A percentile compares a stretch with the other conserved stretches of the same genome.
Conservation (phyloP, 345 rosid genomes). For the Erysimum cheiranthoides region DNA sequence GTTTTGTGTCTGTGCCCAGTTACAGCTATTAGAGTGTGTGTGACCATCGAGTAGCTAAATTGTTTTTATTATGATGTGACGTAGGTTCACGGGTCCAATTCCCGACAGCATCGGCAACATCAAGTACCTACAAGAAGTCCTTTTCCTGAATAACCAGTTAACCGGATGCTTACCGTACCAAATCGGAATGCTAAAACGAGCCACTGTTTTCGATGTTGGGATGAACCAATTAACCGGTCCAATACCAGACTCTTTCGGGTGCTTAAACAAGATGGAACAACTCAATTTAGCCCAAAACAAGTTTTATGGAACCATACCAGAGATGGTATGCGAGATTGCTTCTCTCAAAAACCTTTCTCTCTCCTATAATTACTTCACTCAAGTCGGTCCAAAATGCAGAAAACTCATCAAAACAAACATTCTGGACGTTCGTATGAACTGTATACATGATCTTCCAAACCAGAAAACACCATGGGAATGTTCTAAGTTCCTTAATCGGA, state of each 20-base stretch:
- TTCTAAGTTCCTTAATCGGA: constrained; percentile 56
- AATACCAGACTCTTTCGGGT: constrained; percentile 64
- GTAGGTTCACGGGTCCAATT: constrained; percentile 63
- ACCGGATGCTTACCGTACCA: constrained; percentile 84
- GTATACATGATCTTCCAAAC: constrained; percentile 70
- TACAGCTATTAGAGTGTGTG: neutral
- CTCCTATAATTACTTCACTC: constrained; percentile 68
- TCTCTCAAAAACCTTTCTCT: constrained; percentile 61
- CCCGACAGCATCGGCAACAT: constrained; percentile 60
- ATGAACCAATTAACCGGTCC: constrained; percentile 70
- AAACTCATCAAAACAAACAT: constrained; percentile 52
- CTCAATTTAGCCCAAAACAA: constrained; percentile 68
- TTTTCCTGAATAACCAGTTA: constrained; percentile 69
- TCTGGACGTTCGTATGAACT: constrained; percentile 71
- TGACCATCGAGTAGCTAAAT: neutral
- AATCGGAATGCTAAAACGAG: constrained; percentile 62
- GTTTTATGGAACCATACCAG: constrained; percentile 72
- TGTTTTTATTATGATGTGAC: constrained; percentile 27
- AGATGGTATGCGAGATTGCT: constrained; percentile 59
- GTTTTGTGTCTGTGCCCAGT: too few relatives aligned
- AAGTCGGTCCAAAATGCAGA: constrained; percentile 71
- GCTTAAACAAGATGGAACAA: constrained; percentile 67
- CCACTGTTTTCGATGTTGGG: constrained; percentile 63
- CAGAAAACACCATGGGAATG: constrained; percentile 65
- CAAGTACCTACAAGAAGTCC: constrained; percentile 59